phyloP scores from a whole-genome alignment of 768 basidiomycete species.

The Pleurotus salmoneostramineus region DNA sequence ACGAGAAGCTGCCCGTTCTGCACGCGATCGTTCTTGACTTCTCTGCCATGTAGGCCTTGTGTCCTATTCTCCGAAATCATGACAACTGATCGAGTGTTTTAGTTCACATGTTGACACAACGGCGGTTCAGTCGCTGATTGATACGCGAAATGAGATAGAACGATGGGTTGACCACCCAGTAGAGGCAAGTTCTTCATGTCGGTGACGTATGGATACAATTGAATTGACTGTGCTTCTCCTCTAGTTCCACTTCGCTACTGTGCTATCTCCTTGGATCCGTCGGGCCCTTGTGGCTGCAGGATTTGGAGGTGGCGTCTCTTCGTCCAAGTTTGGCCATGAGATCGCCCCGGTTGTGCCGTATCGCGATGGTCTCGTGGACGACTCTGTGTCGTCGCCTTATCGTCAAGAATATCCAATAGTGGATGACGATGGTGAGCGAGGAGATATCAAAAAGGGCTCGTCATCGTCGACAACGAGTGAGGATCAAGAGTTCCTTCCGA shows the following conservation, averaged over 20 bases:
- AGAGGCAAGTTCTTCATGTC: conserved; percentile 41
- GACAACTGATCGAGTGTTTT: conserved; percentile 7
- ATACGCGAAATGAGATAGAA: conserved; percentile 85
- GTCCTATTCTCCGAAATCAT: too few species aligned
- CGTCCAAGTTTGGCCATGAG: conserved; percentile 45
- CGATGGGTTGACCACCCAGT: conserved; percentile 76
- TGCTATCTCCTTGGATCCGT: conserved; percentile 92
- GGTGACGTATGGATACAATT: background rate
- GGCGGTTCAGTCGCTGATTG: conserved; percentile 85
- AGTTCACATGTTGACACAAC: conserved; percentile 92
- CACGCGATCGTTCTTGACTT: conserved; percentile 93
- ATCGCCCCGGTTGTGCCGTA: conserved; percentile 78
- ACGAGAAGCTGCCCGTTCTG: conserved; percentile 59
- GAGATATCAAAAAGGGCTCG: conserved; percentile 29
- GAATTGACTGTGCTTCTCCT: background rate
- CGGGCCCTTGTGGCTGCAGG: conserved; percentile 87
- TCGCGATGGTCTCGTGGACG: conserved; percentile 33
- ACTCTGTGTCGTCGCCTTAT: too few species aligned
- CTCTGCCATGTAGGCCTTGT: conserved; percentile 72
- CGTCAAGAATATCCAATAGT: conserved; percentile 19
- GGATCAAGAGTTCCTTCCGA: conserved; percentile 25
- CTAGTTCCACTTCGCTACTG: conserved; percentile 91
- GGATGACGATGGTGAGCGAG: conserved; percentile 28
- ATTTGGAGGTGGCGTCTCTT: conserved; percentile 70
- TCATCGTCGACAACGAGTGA: conserved; percentile 9